phyloP scores from a whole-genome alignment of 805 yeast species.

The Myxozyma nipponensis region DNA sequence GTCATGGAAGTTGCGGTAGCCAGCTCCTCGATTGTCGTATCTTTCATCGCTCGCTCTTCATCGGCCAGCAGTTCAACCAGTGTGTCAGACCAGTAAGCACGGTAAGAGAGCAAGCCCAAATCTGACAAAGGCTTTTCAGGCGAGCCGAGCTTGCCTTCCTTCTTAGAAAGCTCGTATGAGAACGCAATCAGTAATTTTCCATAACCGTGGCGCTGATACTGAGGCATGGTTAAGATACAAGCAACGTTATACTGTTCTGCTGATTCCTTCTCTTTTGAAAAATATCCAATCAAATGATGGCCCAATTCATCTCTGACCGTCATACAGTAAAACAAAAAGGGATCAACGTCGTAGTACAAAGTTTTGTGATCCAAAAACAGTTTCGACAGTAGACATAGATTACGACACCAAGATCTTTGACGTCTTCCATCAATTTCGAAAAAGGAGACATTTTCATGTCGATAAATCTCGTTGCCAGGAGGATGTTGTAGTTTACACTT shows the following conservation, averaged over 20 bases:
- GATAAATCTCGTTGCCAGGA: conserved; percentile 95
- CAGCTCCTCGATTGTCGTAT: conserved; percentile 82
- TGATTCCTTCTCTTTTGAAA: conserved; percentile 94
- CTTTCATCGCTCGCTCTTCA: conserved; percentile 13
- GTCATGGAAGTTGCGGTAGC: conserved; percentile 88
- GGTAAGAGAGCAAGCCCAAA: conserved; percentile 84
- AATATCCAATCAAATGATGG: conserved; percentile 93
- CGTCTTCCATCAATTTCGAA: conserved; percentile 96
- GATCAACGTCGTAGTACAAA: conserved; percentile 95
- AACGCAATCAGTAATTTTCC: conserved; percentile 90
- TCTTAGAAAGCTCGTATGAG: conserved; percentile 83
- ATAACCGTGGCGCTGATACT: conserved; percentile 91
- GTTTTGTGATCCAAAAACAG: conserved; percentile 94
- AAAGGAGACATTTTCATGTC: conserved; percentile 89
- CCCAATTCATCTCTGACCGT: conserved; percentile 84
- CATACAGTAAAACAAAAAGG: conserved; percentile 94
- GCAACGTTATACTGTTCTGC: conserved; percentile 96
- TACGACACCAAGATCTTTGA: conserved; percentile 96
- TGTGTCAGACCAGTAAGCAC: conserved; percentile 96
- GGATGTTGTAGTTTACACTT: conserved; percentile 92
- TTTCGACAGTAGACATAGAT: conserved; percentile 84
- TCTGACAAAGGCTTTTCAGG: conserved; percentile 98
- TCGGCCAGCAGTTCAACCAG: conserved; percentile 62
- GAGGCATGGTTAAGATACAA: conserved; percentile 92
- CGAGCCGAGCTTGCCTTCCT: conserved; percentile 87